Conservation (phyloP, 768 basidiomycete genomes). For the Clitopilus passeckerianus region DNA sequence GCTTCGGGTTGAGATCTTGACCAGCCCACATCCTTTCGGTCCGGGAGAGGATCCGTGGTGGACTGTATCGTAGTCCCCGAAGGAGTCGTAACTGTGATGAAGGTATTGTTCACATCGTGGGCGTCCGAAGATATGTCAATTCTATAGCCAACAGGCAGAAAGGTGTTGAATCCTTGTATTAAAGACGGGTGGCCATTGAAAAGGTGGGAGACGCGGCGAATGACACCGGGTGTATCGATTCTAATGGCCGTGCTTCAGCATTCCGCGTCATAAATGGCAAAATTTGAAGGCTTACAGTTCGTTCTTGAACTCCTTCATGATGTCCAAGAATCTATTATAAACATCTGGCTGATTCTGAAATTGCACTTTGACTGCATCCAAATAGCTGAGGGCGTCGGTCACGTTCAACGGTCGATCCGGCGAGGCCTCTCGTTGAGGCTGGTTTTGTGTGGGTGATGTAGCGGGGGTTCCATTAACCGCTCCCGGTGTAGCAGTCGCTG, state of each 20-base stretch:
- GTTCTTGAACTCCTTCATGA: conserved; percentile 99
- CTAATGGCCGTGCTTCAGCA: conserved; percentile 44
- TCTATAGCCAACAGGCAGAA: conserved; percentile 89
- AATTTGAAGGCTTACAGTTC: conserved; percentile 56
- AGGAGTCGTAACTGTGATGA: conserved; percentile 78
- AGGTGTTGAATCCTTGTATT: conserved; percentile 98
- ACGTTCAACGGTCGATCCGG: conserved; percentile 78
- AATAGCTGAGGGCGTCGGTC: conserved; percentile 87
- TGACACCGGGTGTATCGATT: conserved; percentile 97
- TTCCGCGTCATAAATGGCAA: background rate
- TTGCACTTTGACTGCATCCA: conserved; percentile 89
- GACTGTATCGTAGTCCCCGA: conserved; percentile 59
- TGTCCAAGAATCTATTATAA: conserved; percentile 91
- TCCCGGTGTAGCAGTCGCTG: background rate
- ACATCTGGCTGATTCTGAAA: conserved; percentile 92
- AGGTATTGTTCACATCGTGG: conserved; percentile 42
- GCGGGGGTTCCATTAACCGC: background rate
- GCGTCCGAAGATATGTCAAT: conserved; percentile 75
- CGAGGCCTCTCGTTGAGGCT: conserved; percentile 24
- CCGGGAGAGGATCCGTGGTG: conserved; percentile 34
- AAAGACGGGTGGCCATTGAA: conserved; percentile 88
- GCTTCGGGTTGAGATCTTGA: background rate
- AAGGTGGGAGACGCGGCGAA: conserved; percentile 88
- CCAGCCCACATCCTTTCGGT: background rate
- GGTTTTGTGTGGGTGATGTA: conserved; percentile 14